Conservation (phyloP, 768 basidiomycete genomes). For the Panellus pusillus region DNA sequence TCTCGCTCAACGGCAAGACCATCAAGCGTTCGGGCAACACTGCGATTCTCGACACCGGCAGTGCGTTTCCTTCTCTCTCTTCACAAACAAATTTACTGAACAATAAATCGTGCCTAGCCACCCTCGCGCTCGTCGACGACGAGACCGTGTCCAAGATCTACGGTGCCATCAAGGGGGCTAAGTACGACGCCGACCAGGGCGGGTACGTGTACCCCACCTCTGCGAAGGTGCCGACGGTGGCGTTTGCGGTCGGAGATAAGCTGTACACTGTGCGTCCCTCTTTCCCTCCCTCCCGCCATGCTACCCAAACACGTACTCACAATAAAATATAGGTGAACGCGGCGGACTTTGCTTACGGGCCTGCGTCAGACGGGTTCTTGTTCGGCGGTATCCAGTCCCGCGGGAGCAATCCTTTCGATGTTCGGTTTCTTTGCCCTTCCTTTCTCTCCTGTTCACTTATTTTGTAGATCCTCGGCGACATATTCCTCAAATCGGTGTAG, state of each 20-base stretch:
- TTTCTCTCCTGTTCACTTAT: neutral
- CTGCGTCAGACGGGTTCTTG: conserved; percentile 22
- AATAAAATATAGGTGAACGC: conserved; percentile 12
- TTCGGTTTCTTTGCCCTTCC: neutral
- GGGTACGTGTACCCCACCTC: conserved; percentile 37
- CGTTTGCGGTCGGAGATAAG: conserved; percentile 34
- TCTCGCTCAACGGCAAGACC: conserved; percentile 28
- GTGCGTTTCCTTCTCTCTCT: conserved; percentile 25
- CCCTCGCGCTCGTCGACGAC: conserved; percentile 30
- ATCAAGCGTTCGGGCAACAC: conserved; percentile 20
- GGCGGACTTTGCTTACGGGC: conserved; percentile 26
- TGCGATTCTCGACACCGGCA: conserved; percentile 40
- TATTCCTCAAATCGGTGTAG: conserved; percentile 23
- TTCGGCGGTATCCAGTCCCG: conserved; percentile 26
- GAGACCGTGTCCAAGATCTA: conserved; percentile 33
- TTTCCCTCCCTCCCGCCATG: too few species aligned
- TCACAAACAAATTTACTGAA: neutral
- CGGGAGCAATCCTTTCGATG: conserved; percentile 21
- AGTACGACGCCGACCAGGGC: conserved; percentile 33
- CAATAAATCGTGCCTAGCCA: conserved; percentile 3
- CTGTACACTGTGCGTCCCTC: conserved; percentile 25
- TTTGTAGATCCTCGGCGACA: conserved; percentile 19
- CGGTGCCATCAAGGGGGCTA: conserved; percentile 34
- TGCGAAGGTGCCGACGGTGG: conserved; percentile 31
- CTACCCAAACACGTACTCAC: neutral